phyloP scores from a whole-genome alignment of 768 basidiomycete genomes.

The Lentinus tigrinus region DNA sequence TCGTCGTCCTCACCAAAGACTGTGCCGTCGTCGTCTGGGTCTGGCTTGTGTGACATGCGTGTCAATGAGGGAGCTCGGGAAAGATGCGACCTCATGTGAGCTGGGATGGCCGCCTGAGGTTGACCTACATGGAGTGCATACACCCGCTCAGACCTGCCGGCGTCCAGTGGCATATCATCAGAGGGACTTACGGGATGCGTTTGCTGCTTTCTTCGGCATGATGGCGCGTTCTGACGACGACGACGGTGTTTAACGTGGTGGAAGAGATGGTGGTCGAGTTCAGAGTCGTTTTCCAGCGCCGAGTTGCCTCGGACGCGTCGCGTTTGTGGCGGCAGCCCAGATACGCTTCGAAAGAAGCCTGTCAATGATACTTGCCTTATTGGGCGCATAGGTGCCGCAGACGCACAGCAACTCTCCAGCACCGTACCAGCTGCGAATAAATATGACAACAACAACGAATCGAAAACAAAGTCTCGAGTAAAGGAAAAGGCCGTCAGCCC shows the following conservation, averaged over 20 bases:
- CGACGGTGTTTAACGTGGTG: not conserved
- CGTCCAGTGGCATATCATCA: too few species aligned
- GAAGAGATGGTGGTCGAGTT: not conserved
- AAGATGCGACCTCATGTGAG: not conserved
- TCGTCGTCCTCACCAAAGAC: conserved; percentile 1
- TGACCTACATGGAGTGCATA: not conserved
- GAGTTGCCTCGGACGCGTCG: too few species aligned
- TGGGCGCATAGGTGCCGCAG: not conserved
- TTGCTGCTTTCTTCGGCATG: not conserved
- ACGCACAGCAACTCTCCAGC: not conserved
- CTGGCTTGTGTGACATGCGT: not conserved
- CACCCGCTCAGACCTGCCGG: not conserved
- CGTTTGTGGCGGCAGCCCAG: too few species aligned
- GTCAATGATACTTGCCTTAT: conserved; percentile 8
- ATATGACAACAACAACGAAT: not conserved
- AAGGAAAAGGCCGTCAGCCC: not conserved
- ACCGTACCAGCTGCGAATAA: not conserved
- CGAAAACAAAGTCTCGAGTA: not conserved
- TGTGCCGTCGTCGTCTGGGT: not conserved
- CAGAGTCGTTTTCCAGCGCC: not conserved
- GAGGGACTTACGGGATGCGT: not conserved
- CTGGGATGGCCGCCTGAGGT: not conserved
- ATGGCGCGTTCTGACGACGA: not conserved
- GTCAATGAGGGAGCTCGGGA: not conserved
- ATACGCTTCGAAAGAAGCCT: not conserved